Evolutionary conservation across 2,329 filamentous ascomycete species (phyloP).

Genomic region (Colletotrichum sp.): DNA sequence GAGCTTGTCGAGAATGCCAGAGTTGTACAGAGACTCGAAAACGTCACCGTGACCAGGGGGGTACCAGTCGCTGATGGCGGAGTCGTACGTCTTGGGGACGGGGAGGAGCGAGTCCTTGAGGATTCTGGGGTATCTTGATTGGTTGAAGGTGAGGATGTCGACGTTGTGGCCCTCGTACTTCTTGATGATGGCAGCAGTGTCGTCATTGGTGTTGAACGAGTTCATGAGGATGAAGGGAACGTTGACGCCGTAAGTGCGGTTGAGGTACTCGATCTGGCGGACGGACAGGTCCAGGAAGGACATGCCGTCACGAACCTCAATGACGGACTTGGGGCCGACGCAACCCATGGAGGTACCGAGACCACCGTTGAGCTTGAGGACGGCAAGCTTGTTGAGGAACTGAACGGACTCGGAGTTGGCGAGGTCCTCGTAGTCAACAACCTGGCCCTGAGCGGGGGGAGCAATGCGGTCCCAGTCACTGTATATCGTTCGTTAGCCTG

Average conservation of each 20-base stretch:
- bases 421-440: slow-evolving; percentile 92
- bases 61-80: slow-evolving; percentile 95
- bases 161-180: slow-evolving; percentile 99
- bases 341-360: slow-evolving; percentile 99
- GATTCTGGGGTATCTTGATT: slow-evolving; percentile 97
- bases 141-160: slow-evolving; percentile 98
- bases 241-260: slow-evolving; percentile 96
- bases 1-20: slow-evolving; percentile 95
- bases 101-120: slow-evolving; percentile 98
- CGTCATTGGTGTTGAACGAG: slow-evolving; percentile 99
- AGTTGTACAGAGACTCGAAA: slow-evolving; percentile 99
- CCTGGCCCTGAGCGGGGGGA: slow-evolving; percentile 90
- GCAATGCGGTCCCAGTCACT: slow-evolving; percentile 97
- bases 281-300: slow-evolving; percentile 99
- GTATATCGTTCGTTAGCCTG: slow-evolving; percentile 28
- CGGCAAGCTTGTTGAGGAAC: slow-evolving; percentile 96
- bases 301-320: slow-evolving; percentile 99
- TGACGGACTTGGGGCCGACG: slow-evolving; percentile 98
- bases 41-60: slow-evolving; percentile 99
- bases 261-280: slow-evolving; percentile 98
- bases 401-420: slow-evolving; percentile 88
- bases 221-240: slow-evolving; percentile 99
- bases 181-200: slow-evolving; percentile 99
- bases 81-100: slow-evolving; percentile 87
- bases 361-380: slow-evolving; percentile 99